Conservation (phyloP, 2,329 filamentous ascomycete genomes). For the Aureobasidium zeae region DNA sequence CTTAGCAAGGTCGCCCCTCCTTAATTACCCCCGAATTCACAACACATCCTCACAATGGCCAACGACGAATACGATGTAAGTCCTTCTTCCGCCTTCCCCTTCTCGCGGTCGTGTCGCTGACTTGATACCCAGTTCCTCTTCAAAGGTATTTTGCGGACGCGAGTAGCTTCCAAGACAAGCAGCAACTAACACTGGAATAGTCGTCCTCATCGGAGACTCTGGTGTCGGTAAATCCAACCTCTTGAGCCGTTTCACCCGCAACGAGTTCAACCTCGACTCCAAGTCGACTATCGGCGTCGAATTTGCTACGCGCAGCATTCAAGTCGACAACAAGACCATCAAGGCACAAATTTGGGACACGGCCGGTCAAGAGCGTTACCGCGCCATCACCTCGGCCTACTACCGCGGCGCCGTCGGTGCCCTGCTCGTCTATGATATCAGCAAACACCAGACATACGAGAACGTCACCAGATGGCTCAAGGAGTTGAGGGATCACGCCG, state of each 20-base stretch:
- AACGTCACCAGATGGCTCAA: constrained; percentile 99
- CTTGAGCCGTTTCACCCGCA: constrained; percentile 96
- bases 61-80: constrained; percentile 99
- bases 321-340: constrained; percentile 99
- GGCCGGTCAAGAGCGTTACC: constrained; percentile 95
- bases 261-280: constrained; percentile 99
- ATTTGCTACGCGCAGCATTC: constrained; percentile 96
- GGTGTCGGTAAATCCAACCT: constrained; percentile 99
- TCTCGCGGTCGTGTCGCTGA: constrained; percentile 27
- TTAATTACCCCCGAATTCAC: constrained; percentile 7
- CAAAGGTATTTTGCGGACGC: constrained; percentile 62
- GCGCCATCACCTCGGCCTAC: constrained; percentile 97
- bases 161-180: neutral
- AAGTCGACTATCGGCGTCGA: constrained; percentile 99
- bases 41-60: constrained; percentile 58
- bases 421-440: constrained; percentile 97
- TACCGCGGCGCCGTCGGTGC: constrained; percentile 96
- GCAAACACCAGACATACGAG: constrained; percentile 98
- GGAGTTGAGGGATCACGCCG: constrained; percentile 93
- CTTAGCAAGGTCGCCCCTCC: constrained; percentile 9
- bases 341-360: constrained; percentile 99
- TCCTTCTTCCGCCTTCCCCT: constrained; percentile 21
- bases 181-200: constrained; percentile 39
- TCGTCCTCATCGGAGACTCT: constrained; percentile 98
- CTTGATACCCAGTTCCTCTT: constrained; percentile 72